Evolutionary conservation across 2,329 filamentous ascomycete genomes (phyloP).

Genomic region (Exophiala xenobiotica): DNA sequence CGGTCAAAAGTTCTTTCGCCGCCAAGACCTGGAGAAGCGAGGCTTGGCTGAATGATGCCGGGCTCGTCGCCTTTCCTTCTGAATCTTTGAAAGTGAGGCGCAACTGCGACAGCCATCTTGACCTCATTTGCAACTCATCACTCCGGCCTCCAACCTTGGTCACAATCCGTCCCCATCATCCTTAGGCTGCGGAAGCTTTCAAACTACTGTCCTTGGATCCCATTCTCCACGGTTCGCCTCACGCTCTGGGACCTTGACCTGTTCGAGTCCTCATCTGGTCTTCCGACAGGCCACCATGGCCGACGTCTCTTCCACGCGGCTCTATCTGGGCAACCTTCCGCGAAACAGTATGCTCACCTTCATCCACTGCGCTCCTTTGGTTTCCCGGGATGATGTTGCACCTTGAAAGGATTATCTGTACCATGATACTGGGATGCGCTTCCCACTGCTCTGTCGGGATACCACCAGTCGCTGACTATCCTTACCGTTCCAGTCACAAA

Average conservation of each 20-base stretch:
- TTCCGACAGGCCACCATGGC: slow-evolving; percentile 57
- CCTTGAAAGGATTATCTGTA: slow-evolving; percentile 22
- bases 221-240: not conserved
- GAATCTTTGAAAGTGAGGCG: slow-evolving; percentile 6
- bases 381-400: slow-evolving; percentile 24
- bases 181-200: not conserved
- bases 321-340: slow-evolving; percentile 97
- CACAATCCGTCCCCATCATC: not conserved
- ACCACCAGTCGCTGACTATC: slow-evolving; percentile 26
- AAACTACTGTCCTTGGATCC: not conserved
- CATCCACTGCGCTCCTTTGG: slow-evolving; percentile 19
- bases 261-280: not conserved
- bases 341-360: slow-evolving; percentile 72
- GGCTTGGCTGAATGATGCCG: too few species aligned
- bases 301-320: slow-evolving; percentile 89
- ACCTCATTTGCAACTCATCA: not conserved
- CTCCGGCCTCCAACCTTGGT: not conserved
- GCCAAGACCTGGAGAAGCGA: too few species aligned
- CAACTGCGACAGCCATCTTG: not conserved
- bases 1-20: too few species aligned
- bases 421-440: slow-evolving; percentile 20
- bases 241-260: not conserved
- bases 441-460: slow-evolving; percentile 4
- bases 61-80: too few species aligned
- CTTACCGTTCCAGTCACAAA: slow-evolving; percentile 71